Evolutionary conservation across 2,329 filamentous ascomycete genomes (phyloP), one percentile per base, ranked within the genome.

Genomic region (Phyllosticta citriasiana): DNA sequence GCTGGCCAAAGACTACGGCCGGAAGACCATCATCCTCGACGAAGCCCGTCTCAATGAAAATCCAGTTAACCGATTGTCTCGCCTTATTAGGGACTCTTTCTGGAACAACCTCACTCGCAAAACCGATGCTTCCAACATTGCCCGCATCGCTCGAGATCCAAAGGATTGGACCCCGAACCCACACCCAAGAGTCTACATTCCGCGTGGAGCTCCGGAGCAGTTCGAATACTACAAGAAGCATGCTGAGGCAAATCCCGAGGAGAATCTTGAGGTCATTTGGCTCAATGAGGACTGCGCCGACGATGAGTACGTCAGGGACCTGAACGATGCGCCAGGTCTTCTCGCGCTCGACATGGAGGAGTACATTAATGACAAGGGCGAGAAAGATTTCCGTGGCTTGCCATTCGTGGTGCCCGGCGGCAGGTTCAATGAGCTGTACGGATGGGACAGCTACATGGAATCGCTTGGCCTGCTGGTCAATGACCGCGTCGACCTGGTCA

Each of bases 391-490:
- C 51, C 81, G 82, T 40, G 94, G 94, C 2, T 80, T 95, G 62
- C 93, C 94, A 0, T 99, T 97, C 68, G 91, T 97, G n/a, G 94
- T 99, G 2, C 94, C 94, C 0, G 94, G 94, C 63, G 94, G 94
- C 25, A 85, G 94, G 30, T 99, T 99, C 85, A 99, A 99, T 75
- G 94, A 99, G 74, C 77, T 99, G 24, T 99, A 99, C 72, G 93
- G 93, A 55, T 99, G 94, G 94, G 94, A 99, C 76, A 97, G 91
- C 73, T 99, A 97, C 79, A 97, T 99, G 91, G 90, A 93, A 73
- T 94, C 93, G 4, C 80, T 97, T 2, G 94, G 94, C 19, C 81
- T 99, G 62, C 79, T 97, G 63, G 84, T 91, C 67, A 91, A 93
- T 70, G 89, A 94, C 71, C 86, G 89, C 63, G 85, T 91, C 24